phyloP scores from a whole-genome alignment of 306 rosid species.

The Fragaria ananassa region DNA sequence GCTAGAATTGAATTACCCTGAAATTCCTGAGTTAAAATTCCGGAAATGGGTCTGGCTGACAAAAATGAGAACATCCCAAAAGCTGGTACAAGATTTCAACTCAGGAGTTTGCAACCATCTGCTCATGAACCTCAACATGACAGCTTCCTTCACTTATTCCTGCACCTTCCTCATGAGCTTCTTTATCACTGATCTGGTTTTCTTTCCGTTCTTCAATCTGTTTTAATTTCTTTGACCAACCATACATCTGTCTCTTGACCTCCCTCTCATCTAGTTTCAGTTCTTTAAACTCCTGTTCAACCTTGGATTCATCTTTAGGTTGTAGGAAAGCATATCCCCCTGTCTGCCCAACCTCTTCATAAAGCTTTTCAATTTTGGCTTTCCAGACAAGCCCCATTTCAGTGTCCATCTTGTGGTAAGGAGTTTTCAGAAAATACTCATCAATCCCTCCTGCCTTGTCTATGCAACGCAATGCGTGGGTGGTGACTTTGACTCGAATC shows the following conservation, averaged over 20 bases:
- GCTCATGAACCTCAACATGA: constrained; percentile 31
- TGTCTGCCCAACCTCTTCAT: constrained; percentile 63
- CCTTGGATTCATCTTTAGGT: constrained; percentile 64
- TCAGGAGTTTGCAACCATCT: constrained; percentile 40
- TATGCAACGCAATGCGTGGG: constrained; percentile 86
- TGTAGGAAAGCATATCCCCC: constrained; percentile 61
- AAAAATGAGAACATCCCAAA: constrained; percentile 21
- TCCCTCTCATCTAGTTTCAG: constrained; percentile 64
- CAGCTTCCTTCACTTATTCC: constrained; percentile 24
- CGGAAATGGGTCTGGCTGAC: constrained; percentile 35
- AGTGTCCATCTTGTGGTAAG: constrained; percentile 89
- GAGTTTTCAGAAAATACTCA: constrained; percentile 87
- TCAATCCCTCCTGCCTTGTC: constrained; percentile 97
- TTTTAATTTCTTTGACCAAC: constrained; percentile 40
- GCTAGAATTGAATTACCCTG: not conserved
- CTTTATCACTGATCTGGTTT: constrained; percentile 30
- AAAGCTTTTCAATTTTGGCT: constrained; percentile 74
- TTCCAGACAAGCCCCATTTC: constrained; percentile 90
- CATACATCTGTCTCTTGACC: constrained; percentile 46
- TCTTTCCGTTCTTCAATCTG: constrained; percentile 37
- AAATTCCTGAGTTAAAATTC: constrained; percentile 18
- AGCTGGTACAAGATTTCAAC: constrained; percentile 1
- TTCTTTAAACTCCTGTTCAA: constrained; percentile 64
- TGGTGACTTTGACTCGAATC: constrained; percentile 78
- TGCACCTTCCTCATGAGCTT: constrained; percentile 6